Base-by-base conservation (phyloP, 768 basidiomycete species). In the Suillus subluteus region DNA sequence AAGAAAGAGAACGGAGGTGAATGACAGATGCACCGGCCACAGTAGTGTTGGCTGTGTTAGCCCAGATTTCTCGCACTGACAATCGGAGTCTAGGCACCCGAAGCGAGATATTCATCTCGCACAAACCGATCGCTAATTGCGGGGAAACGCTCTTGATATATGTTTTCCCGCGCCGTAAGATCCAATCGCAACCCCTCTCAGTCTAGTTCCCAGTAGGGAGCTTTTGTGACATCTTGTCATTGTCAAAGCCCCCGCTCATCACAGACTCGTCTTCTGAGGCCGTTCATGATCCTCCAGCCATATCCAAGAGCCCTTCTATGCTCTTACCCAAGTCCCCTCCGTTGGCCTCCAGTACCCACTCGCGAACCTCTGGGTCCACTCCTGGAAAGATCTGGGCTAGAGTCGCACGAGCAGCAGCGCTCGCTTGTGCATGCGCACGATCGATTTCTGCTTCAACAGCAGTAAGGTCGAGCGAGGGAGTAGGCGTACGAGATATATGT, bases 271-370 rank as follows among this genome's bases (percentile, higher is more conserved):
- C n/a, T 38, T 6, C n/a, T 21, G 32, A 35, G 12, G 32, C 35
- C n/a, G 6, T 43, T 61, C 59, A 61, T 43, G 59, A 43, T 61
- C 59, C 59, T 11, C 59, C 59, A 30, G 59, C 15, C 83, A 95
- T 92, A 79, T 95, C 94, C 73, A 95, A 79, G 67, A 95, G 75
- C 59, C 83, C 87, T 73, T 97, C 96, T 71, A 97, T 96, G 74
- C 94, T 96, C 83, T 86, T 87, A 50, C 95, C 95, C 65, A 98
- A 74, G 80, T 98, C 95, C 23, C 94, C 92, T 9, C 86, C 87
- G 71, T 95, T 95, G 55, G 93, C 94, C 74, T 97, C 95, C 66
- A 97, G 79, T 43, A 98, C 94, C 87, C 87, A 91, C 66, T 95
- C 92, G 50, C 95, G 85, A 40, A 98, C 87, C 76, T 96, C 96